These are phyloP conservation scores for Microsporum canis DNA, from an alignment of 2,329 filamentous ascomycete species.

Conservation along the genomic window DNA sequence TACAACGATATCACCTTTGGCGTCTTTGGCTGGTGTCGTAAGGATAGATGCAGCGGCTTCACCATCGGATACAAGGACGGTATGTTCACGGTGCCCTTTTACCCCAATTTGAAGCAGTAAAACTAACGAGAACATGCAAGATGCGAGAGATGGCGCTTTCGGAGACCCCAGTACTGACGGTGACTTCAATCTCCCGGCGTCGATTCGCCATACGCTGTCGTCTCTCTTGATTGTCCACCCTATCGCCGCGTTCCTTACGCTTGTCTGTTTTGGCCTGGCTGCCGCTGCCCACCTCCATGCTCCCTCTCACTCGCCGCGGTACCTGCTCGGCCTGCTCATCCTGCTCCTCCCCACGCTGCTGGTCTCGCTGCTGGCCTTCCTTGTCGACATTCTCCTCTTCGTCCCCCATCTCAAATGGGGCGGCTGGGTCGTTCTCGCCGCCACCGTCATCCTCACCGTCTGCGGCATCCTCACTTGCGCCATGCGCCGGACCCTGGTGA, in stretches of 20 bases:
- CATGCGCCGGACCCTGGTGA: conserved; percentile 85
- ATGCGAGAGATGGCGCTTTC: conserved; percentile 37
- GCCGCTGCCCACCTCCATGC: conserved; percentile 73
- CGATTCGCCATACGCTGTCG: conserved; percentile 58
- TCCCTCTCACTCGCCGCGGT: conserved; percentile 80
- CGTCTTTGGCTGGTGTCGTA: conserved; percentile 79
- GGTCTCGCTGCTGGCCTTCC: conserved; percentile 71
- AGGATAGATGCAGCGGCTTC: conserved; percentile 54
- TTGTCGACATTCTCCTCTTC: conserved; percentile 89
- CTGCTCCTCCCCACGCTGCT: conserved; percentile 76
- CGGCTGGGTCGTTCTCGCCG: conserved; percentile 81
- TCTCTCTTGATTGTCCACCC: conserved; percentile 87
- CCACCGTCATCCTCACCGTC: conserved; percentile 72
- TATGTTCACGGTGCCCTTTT: conserved; percentile 37
- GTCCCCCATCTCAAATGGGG: conserved; percentile 91
- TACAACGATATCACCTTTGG: conserved; percentile 72
- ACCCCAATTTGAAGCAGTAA: background rate
- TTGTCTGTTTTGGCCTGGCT: conserved; percentile 73
- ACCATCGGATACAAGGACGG: conserved; percentile 77
- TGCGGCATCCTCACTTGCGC: conserved; percentile 81
- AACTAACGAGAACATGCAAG: background rate
- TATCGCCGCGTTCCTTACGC: conserved; percentile 71
- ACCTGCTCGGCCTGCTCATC: conserved; percentile 73
- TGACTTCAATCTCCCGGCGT: conserved; percentile 55
- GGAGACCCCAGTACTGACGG: conserved; percentile 31